A percentile compares a stretch with the other conserved stretches of the same genome.
These are phyloP conservation scores for Diplodia sapinea DNA, from an alignment of 2,329 filamentous ascomycete genomes.

Conservation along the genomic window DNA sequence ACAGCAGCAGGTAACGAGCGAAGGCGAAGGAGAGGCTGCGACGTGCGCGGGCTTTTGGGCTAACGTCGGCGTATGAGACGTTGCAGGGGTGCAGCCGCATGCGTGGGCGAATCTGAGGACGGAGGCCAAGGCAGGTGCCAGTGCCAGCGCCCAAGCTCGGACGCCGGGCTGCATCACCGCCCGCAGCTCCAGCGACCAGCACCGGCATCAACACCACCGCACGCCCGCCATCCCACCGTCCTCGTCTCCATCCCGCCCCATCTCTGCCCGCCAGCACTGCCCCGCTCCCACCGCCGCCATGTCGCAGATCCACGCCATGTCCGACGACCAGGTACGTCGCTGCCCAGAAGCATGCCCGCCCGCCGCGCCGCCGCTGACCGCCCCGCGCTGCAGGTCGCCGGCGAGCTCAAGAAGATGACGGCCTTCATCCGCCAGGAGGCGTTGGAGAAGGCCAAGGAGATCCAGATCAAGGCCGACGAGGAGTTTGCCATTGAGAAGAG, in stretches of 20 bases:
- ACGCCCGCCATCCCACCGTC: background rate
- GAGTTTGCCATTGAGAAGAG: constrained; percentile 99
- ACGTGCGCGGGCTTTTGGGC: constrained; percentile 19
- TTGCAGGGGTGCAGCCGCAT: constrained; percentile 26
- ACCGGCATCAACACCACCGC: constrained; percentile 3
- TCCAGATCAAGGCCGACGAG: constrained; percentile 97
- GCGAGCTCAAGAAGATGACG: constrained; percentile 99
- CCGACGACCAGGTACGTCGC: constrained; percentile 85
- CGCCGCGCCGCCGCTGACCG: constrained; percentile 36
- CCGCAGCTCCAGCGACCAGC: constrained; percentile 23
- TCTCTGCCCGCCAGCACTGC: constrained; percentile 10
- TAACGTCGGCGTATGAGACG: constrained; percentile 18
- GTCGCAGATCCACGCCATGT: constrained; percentile 93
- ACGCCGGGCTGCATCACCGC: constrained; percentile 18
- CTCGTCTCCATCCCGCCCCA: constrained; percentile 15
- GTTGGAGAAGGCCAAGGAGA: constrained; percentile 94
- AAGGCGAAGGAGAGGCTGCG: constrained; percentile 27
- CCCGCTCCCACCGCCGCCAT: constrained; percentile 63
- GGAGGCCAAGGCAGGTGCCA: background rate
- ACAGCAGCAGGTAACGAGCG: background rate
- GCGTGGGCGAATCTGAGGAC: background rate
- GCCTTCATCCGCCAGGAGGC: constrained; percentile 99
- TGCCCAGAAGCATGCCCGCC: constrained; percentile 28
- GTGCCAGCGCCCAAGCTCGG: constrained; percentile 10
- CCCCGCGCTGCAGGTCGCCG: constrained; percentile 72